phyloP scores from a whole-genome alignment of 2,329 filamentous ascomycete species.

The Cryphonectria nitschkei region DNA sequence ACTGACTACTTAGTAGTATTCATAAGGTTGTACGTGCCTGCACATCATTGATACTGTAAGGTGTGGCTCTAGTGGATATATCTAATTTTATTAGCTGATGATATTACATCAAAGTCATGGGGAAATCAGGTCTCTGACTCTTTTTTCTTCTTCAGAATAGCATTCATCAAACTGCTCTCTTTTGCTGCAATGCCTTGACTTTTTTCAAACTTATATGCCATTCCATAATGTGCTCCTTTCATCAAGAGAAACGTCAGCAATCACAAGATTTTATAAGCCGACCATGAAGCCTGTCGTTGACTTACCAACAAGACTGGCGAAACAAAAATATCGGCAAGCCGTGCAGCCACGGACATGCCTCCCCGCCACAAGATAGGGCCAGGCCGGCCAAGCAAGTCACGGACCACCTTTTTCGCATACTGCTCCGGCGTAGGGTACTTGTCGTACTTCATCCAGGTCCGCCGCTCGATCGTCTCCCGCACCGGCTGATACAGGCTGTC shows the following conservation, averaged over 20 bases:
- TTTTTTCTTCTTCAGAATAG: neutral
- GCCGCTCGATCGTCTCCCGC: constrained; percentile 1
- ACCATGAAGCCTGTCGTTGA: neutral
- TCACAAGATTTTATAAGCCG: neutral
- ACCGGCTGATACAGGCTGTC: constrained; percentile 6
- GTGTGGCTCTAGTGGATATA: too few relatives aligned
- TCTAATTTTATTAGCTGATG: too few relatives aligned
- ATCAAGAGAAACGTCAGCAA: neutral
- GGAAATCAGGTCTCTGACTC: neutral
- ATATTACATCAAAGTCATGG: too few relatives aligned
- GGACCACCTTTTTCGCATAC: constrained; percentile 5
- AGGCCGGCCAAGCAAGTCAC: constrained; percentile 9
- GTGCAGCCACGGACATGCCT: neutral
- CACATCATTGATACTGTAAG: too few relatives aligned
- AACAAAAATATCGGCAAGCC: neutral
- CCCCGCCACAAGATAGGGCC: constrained; percentile 4
- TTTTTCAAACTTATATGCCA: neutral
- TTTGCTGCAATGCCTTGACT: neutral
- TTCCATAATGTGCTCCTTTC: neutral
- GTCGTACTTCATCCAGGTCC: neutral
- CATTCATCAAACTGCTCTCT: too few relatives aligned
- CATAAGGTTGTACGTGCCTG: too few relatives aligned
- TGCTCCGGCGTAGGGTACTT: constrained; percentile 13
- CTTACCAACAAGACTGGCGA: constrained; percentile 8
- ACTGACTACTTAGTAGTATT: too few relatives aligned